A percentile compares a stretch with the other conserved stretches of the same genome.
These are phyloP conservation scores for Jaenimonas drosophilae DNA, from an alignment of 208 protist species.

Conservation along the genomic window DNA sequence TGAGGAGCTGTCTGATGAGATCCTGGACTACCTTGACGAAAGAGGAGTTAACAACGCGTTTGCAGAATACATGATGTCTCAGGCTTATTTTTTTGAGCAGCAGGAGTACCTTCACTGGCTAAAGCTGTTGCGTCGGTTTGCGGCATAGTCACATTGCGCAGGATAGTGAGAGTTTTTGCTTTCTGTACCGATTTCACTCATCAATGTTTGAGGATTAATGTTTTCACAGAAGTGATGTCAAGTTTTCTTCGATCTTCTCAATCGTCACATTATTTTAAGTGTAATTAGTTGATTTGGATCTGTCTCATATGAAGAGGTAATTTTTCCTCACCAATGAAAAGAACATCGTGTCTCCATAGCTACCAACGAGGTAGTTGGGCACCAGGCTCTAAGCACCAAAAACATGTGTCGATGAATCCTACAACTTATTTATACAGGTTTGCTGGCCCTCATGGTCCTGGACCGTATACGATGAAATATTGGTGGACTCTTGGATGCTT, in stretches of 20 bases:
- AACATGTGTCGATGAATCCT: constrained; percentile 81
- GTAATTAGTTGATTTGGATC: too few relatives aligned
- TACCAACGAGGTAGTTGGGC: constrained; percentile 78
- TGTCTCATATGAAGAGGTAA: too few relatives aligned
- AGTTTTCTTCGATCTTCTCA: not conserved
- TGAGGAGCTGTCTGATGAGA: constrained; percentile 82
- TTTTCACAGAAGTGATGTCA: constrained; percentile 1
- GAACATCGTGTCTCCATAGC: constrained; percentile 10
- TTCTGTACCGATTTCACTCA: constrained; percentile 4
- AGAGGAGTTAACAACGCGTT: constrained; percentile 81
- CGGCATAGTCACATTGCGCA: constrained; percentile 5
- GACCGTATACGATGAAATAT: constrained; percentile 87
- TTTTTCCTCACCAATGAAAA: too few relatives aligned
- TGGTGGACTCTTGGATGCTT: constrained; percentile 87
- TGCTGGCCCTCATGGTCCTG: constrained; percentile 63
- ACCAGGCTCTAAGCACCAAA: constrained; percentile 84
- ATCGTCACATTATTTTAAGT: too few relatives aligned
- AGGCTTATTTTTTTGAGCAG: constrained; percentile 75
- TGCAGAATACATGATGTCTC: constrained; percentile 78
- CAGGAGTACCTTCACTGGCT: constrained; percentile 81
- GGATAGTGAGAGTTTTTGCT: constrained; percentile 5
- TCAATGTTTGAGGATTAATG: not conserved
- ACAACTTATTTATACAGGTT: constrained; percentile 79
- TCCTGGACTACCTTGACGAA: constrained; percentile 81
- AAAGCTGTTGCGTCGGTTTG: constrained; percentile 45